Conservation (phyloP, 148 eudicot genomes). For the Chenopodium berlandieri region DNA sequence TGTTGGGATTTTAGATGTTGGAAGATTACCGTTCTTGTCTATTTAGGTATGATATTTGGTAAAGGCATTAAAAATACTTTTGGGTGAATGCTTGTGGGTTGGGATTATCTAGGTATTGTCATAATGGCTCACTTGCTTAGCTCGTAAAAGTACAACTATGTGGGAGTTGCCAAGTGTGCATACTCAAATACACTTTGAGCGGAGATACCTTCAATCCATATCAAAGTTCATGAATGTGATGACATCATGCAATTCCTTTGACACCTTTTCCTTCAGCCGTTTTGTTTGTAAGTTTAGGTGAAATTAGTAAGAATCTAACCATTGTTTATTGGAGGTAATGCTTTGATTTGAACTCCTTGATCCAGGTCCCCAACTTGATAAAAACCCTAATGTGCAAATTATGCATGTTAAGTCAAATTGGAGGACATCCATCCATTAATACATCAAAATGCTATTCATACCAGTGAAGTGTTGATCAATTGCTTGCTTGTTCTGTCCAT, state of each 20-base stretch:
- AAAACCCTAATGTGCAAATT: not conserved
- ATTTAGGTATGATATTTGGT: too few relatives aligned
- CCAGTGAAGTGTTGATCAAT: not conserved
- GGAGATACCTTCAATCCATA: too few relatives aligned
- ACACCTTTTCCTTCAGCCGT: too few relatives aligned
- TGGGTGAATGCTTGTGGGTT: not conserved
- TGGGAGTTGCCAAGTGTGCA: too few relatives aligned
- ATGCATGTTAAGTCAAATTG: not conserved
- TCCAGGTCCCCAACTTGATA: not conserved
- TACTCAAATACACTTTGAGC: too few relatives aligned
- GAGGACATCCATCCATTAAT: not conserved
- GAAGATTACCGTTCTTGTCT: too few relatives aligned
- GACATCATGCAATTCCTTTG: too few relatives aligned
- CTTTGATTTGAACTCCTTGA: not conserved
- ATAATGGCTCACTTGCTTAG: not conserved
- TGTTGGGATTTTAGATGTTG: not conserved
- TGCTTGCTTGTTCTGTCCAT: not conserved
- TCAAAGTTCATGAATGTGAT: too few relatives aligned
- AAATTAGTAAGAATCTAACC: not conserved
- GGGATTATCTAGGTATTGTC: too few relatives aligned
- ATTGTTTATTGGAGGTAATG: not conserved
- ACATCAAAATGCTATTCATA: not conserved
- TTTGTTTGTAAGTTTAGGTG: not conserved
- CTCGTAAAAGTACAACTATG: too few relatives aligned
- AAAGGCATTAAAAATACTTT: not conserved